Conservation (phyloP, 2,329 filamentous ascomycete genomes). For the Venturia pyrina region DNA sequence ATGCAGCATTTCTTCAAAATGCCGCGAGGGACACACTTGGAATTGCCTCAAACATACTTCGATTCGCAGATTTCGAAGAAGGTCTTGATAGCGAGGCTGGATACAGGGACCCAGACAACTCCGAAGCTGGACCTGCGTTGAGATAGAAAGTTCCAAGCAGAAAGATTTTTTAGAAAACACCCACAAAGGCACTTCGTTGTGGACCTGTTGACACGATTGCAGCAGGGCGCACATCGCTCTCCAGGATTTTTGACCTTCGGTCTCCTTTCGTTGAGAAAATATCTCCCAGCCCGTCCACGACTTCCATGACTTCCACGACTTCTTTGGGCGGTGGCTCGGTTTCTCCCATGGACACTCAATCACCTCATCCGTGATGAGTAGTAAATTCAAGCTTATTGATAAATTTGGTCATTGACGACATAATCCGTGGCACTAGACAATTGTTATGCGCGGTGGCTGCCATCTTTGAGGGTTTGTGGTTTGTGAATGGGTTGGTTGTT, state of each 20-base stretch:
- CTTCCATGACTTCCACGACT: not conserved
- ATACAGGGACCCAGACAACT: not conserved
- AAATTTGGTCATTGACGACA: too few species aligned
- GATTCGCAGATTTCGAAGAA: not conserved
- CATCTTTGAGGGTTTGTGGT: too few species aligned
- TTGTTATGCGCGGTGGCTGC: too few species aligned
- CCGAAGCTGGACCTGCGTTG: not conserved
- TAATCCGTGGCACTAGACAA: too few species aligned
- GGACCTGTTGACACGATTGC: not conserved
- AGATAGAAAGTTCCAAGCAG: not conserved
- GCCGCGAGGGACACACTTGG: not conserved
- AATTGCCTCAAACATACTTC: not conserved
- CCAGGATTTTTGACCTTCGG: not conserved
- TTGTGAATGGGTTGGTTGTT: too few species aligned
- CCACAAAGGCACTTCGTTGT: not conserved
- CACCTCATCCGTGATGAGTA: too few species aligned
- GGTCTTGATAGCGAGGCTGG: not conserved
- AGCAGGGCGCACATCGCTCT: not conserved
- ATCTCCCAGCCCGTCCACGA: too few species aligned
- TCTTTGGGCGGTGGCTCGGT: not conserved
- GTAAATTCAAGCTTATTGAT: too few species aligned
- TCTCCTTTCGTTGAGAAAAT: not conserved
- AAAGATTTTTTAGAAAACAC: not conserved
- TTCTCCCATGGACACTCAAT: too few species aligned
- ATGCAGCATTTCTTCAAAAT: not conserved